Conservation (phyloP, 2,329 filamentous ascomycete species). For the Aspergillus sp. region DNA sequence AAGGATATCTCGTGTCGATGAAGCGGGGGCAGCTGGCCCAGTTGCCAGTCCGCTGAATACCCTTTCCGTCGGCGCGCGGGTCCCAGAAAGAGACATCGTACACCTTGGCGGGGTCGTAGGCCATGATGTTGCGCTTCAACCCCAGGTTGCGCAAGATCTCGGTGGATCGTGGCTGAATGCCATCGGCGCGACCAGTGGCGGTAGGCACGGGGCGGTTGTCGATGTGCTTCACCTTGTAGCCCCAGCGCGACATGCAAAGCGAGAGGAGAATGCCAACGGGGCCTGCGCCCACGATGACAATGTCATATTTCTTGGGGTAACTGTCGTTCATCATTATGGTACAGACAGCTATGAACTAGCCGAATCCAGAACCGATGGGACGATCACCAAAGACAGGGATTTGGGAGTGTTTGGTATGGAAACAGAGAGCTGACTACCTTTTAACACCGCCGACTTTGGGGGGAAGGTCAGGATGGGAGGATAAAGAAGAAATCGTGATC, state of each 20-base stretch:
- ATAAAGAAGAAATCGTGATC: background rate
- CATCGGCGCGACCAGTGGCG: slow-evolving; percentile 81
- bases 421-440: background rate
- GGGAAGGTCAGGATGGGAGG: background rate
- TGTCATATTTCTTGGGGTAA: slow-evolving; percentile 56
- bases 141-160: slow-evolving; percentile 89
- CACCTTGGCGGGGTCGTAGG: slow-evolving; percentile 79
- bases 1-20: slow-evolving; percentile 64
- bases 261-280: slow-evolving; percentile 86
- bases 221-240: slow-evolving; percentile 92
- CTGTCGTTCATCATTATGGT: slow-evolving; percentile 19
- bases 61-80: slow-evolving; percentile 50
- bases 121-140: slow-evolving; percentile 84
- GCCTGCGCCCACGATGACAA: slow-evolving; percentile 84
- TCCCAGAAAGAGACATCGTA: slow-evolving; percentile 71
- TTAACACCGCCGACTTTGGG: background rate
- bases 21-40: slow-evolving; percentile 91
- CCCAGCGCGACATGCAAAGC: slow-evolving; percentile 85
- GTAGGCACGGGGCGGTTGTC: slow-evolving; percentile 87
- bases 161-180: slow-evolving; percentile 85
- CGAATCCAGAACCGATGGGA: background rate
- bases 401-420: background rate
- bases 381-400: background rate
- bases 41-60: slow-evolving; percentile 61
- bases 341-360: background rate